A percentile compares a stretch with the other conserved stretches of the same genome.
phyloP scores from a whole-genome alignment of 495 filamentous ascomycete species.

The Hyaloscypha hepaticicola region DNA sequence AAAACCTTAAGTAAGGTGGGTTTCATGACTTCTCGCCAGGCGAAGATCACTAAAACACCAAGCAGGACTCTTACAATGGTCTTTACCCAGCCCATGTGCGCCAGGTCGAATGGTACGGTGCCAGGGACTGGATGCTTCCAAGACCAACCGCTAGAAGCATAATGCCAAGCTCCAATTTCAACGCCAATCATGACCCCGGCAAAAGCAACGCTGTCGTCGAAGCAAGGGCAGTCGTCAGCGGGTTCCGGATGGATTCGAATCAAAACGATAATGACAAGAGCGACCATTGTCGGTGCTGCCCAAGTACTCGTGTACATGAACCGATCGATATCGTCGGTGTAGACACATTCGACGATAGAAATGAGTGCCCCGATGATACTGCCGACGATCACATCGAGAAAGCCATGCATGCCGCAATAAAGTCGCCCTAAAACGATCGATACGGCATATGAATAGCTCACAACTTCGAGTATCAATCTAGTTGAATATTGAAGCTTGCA shows the following conservation, averaged over 20 bases:
- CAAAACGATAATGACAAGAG: slow-evolving; percentile 65
- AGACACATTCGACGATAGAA: slow-evolving; percentile 68
- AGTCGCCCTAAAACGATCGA: slow-evolving; percentile 88
- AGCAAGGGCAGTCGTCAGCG: slow-evolving; percentile 95
- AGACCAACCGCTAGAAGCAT: slow-evolving; percentile 52
- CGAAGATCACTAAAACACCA: slow-evolving; percentile 79
- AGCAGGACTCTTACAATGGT: slow-evolving; percentile 65
- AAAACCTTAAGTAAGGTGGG: slow-evolving; percentile 72
- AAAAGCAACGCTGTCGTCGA: slow-evolving; percentile 94
- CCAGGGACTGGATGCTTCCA: slow-evolving; percentile 58
- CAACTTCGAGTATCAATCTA: slow-evolving; percentile 57
- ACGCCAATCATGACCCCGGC: slow-evolving; percentile 83
- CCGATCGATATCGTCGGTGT: slow-evolving; percentile 62
- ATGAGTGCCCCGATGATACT: slow-evolving; percentile 59
- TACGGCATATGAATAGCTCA: slow-evolving; percentile 79
- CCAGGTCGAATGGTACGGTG: slow-evolving; percentile 63
- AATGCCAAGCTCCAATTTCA: slow-evolving; percentile 79
- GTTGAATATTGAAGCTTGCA: slow-evolving; percentile 49
- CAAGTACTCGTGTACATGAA: slow-evolving; percentile 60
- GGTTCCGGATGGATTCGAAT: slow-evolving; percentile 93
- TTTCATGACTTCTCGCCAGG: slow-evolving; percentile 87
- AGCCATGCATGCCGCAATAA: slow-evolving; percentile 98
- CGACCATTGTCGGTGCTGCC: slow-evolving; percentile 56
- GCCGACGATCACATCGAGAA: slow-evolving; percentile 83
- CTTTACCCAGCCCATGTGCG: slow-evolving; percentile 59